A percentile compares a stretch with the other conserved stretches of the same genome.
These are phyloP conservation scores for Sparassis latifolia DNA, from an alignment of 1,284 basidiomycete genomes.

Conservation along the genomic window DNA sequence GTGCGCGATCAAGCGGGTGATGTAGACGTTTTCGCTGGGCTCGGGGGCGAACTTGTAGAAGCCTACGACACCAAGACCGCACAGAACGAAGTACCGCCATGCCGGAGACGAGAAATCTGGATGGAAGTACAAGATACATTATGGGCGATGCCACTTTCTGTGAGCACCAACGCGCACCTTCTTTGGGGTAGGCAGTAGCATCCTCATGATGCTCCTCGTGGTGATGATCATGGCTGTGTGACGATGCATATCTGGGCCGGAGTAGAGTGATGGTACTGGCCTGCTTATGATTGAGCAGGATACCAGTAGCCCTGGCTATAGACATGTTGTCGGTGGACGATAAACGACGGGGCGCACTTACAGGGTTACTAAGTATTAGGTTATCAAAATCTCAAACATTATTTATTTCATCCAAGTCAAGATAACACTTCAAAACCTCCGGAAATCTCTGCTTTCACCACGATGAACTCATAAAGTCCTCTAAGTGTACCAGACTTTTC, in stretches of 20 bases:
- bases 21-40: conserved; percentile 47
- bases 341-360: too few species aligned
- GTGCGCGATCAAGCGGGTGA: conserved; percentile 57
- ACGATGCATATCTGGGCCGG: conserved; percentile 35
- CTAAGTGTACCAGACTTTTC: too few species aligned
- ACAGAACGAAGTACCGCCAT: conserved; percentile 54
- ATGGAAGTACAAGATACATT: neutral
- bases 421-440: too few species aligned
- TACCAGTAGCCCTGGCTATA: conserved; percentile 27
- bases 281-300: conserved; percentile 24
- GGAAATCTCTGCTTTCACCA: too few species aligned
- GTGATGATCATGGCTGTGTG: conserved; percentile 29
- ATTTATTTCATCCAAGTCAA: too few species aligned
- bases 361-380: too few species aligned
- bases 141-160: too few species aligned
- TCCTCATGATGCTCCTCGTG: conserved; percentile 33
- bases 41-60: conserved; percentile 65
- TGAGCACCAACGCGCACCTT: conserved; percentile 38
- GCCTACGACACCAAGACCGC: conserved; percentile 39
- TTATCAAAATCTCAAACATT: too few species aligned
- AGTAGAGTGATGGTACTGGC: conserved; percentile 12
- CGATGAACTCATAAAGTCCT: too few species aligned
- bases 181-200: conserved; percentile 42
- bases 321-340: conserved; percentile 22
- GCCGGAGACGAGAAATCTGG: conserved; percentile 52